phyloP scores from a whole-genome alignment of 2,329 filamentous ascomycete genomes.

The Neonectria hederae region DNA sequence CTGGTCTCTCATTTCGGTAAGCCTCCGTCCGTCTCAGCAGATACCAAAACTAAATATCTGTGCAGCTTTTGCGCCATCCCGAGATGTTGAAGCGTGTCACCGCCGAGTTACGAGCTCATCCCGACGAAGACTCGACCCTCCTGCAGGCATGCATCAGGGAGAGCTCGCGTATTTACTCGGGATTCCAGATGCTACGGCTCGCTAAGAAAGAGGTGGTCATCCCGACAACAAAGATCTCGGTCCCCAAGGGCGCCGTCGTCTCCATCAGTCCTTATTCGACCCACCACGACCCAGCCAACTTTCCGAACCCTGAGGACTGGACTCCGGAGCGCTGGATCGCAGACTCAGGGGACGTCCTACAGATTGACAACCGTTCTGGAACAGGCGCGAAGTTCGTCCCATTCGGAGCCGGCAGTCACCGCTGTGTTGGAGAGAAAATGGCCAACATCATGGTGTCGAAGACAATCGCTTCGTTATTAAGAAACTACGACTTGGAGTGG shows the following conservation, averaged over 20 bases:
- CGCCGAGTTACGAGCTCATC: conserved; percentile 6
- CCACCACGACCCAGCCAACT: conserved; percentile 19
- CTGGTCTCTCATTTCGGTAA: conserved; percentile 17
- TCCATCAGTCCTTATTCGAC: conserved; percentile 22
- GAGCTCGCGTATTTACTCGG: conserved; percentile 19
- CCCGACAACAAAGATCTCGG: conserved; percentile 6
- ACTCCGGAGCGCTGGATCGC: conserved; percentile 19
- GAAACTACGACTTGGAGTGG: conserved; percentile 16
- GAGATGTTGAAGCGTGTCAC: conserved; percentile 11
- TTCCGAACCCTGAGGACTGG: conserved; percentile 16
- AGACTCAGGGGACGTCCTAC: background rate
- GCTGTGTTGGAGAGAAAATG: conserved; percentile 23
- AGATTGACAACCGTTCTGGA: conserved; percentile 6
- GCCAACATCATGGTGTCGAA: conserved; percentile 20
- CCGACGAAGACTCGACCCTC: conserved; percentile 12
- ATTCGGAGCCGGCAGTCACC: conserved; percentile 17
- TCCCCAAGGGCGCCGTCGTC: conserved; percentile 12
- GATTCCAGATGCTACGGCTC: conserved; percentile 17
- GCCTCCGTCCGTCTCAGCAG: background rate
- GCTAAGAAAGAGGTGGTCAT: conserved; percentile 13
- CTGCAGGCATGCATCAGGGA: conserved; percentile 20
- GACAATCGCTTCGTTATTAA: conserved; percentile 10
- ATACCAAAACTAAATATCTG: background rate
- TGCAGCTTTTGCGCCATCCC: conserved; percentile 13
- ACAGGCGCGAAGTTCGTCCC: conserved; percentile 12